phyloP scores from a whole-genome alignment of 1,139 yeast species.

The Hyphopichia fennica region DNA sequence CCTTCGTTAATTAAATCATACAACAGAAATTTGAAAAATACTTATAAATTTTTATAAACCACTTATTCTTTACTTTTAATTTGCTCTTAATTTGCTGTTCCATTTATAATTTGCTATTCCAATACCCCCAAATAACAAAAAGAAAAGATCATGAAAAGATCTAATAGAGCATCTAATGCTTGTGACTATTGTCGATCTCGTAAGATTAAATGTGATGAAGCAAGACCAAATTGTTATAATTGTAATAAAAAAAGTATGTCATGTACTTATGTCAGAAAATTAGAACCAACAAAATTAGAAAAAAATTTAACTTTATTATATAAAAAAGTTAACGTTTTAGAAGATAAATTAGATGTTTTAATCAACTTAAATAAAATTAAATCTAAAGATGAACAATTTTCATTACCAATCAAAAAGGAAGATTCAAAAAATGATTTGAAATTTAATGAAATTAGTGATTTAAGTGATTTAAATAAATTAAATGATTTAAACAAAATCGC shows the following conservation, averaged over 20 bases:
- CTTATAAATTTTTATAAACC: too few relatives aligned
- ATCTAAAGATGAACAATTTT: background rate
- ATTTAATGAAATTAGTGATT: too few relatives aligned
- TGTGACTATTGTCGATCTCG: constrained; percentile 24
- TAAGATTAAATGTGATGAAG: constrained; percentile 24
- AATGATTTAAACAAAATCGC: too few relatives aligned
- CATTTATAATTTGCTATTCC: background rate
- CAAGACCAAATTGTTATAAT: background rate
- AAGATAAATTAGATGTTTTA: background rate
- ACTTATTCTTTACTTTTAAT: background rate
- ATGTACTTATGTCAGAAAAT: background rate
- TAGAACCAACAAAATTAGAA: background rate
- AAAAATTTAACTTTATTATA: background rate
- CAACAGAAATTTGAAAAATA: too few relatives aligned
- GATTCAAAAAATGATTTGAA: too few relatives aligned
- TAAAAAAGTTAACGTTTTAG: background rate
- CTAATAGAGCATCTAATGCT: constrained; percentile 9
- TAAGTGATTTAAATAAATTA: too few relatives aligned
- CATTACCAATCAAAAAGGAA: too few relatives aligned
- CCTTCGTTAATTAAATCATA: too few relatives aligned
- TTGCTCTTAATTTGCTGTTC: background rate
- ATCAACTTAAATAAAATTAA: background rate
- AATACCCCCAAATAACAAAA: background rate
- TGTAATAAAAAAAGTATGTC: background rate
- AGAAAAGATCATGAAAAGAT: background rate